Evolutionary conservation across 2,329 filamentous ascomycete genomes (phyloP).

Genomic region (Cryphonectria nitschkei): DNA sequence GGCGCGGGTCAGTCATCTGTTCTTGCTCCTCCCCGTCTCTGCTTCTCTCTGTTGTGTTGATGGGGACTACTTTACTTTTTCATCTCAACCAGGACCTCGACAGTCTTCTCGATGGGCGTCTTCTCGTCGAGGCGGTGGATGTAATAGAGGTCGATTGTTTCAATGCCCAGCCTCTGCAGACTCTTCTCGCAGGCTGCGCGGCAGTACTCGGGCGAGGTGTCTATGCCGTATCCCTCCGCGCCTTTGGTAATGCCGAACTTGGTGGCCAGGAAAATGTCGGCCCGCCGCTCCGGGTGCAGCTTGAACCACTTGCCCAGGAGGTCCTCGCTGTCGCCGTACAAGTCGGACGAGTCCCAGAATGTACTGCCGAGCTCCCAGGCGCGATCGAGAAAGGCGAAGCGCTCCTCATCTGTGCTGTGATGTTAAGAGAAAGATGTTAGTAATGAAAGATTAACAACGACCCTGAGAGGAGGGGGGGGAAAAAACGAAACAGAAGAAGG

Average conservation of each 20-base stretch:
- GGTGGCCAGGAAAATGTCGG: constrained; percentile 53
- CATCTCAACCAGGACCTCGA: constrained; percentile 51
- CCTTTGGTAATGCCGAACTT: constrained; percentile 38
- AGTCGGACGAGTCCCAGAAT: constrained; percentile 55
- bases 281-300: constrained; percentile 50
- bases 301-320: constrained; percentile 56
- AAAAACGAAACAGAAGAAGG: no score
- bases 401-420: constrained; percentile 51
- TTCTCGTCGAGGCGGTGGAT: constrained; percentile 53
- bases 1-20: neutral
- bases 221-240: constrained; percentile 30
- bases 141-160: constrained; percentile 60
- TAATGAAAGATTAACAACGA: neutral
- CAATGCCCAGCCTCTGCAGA: constrained; percentile 51
- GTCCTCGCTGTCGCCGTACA: constrained; percentile 53
- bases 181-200: constrained; percentile 37
- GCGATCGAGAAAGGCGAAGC: constrained; percentile 54
- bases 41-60: neutral
- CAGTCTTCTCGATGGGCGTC: constrained; percentile 54
- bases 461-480: no score
- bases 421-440: neutral
- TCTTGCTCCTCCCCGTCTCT: neutral
- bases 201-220: constrained; percentile 39
- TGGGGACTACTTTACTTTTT: constrained; percentile 39
- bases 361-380: constrained; percentile 53